Conservation (phyloP, 208 protist species). For the Crithidia sp. region DNA sequence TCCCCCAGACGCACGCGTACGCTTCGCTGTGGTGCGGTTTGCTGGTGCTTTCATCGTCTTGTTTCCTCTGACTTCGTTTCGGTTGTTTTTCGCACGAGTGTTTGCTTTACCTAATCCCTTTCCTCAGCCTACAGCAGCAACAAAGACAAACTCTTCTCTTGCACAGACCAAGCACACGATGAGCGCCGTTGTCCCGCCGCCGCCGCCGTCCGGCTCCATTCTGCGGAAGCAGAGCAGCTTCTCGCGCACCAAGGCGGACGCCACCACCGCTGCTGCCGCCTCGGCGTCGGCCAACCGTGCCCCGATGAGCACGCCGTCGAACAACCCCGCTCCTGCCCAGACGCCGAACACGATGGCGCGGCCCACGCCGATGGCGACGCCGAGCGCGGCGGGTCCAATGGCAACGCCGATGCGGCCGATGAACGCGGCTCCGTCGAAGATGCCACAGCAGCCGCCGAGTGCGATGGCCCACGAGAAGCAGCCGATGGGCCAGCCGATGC, state of each 20-base stretch:
- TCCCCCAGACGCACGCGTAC: no score
- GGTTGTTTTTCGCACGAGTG: no score
- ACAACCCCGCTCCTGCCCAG: background rate
- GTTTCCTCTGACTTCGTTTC: conserved; percentile 3
- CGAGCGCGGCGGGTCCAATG: background rate
- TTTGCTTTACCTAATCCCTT: no score
- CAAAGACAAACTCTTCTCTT: background rate
- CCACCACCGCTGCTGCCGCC: conserved; percentile 11
- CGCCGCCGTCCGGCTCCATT: conserved; percentile 28
- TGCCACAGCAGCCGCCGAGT: background rate
- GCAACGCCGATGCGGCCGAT: background rate
- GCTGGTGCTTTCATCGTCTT: background rate
- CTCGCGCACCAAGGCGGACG: conserved; percentile 28
- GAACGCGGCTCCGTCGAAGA: background rate
- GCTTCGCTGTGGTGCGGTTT: no score
- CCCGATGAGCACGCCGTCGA: background rate
- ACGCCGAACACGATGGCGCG: conserved; percentile 11
- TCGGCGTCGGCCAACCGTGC: conserved; percentile 8
- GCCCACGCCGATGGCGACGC: background rate
- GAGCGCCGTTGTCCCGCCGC: conserved; percentile 34
- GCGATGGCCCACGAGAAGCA: background rate
- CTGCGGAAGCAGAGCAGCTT: conserved; percentile 44
- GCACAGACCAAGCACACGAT: background rate
- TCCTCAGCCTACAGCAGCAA: no score
- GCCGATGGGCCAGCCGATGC: background rate